phyloP scores from a whole-genome alignment of 2,329 filamentous ascomycete genomes.

The Sporothrix brunneoviolacea region DNA sequence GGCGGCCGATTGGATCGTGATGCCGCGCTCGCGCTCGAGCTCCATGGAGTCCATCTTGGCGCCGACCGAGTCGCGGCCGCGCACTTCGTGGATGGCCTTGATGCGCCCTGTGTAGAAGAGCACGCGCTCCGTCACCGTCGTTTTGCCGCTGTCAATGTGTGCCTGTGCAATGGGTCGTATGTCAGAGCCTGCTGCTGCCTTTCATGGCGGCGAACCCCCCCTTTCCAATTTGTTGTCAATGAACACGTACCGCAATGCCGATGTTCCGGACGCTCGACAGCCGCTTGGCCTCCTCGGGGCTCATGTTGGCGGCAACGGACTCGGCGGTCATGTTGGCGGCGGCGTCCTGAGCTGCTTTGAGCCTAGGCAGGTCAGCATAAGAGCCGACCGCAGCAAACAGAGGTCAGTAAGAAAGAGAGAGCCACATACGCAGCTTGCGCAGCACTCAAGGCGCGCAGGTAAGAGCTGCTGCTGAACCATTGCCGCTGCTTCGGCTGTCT shows the following conservation, averaged over 20 bases:
- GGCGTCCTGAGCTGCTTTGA: constrained; percentile 49
- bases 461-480: constrained; percentile 33
- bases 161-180: constrained; percentile 48
- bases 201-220: too few relatives aligned
- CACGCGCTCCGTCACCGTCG: constrained; percentile 90
- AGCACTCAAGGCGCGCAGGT: constrained; percentile 28
- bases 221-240: constrained; percentile 38
- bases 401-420: neutral
- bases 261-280: constrained; percentile 87
- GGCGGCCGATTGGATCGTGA: constrained; percentile 96
- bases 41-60: constrained; percentile 99
- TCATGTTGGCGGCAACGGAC: constrained; percentile 69
- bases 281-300: constrained; percentile 69
- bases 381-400: too few relatives aligned
- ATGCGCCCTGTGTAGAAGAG: constrained; percentile 98
- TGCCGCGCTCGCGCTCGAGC: constrained; percentile 94
- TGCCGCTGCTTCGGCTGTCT: constrained; percentile 21
- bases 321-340: constrained; percentile 46
- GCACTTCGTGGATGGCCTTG: constrained; percentile 93
- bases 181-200: too few relatives aligned
- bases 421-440: constrained; percentile 34
- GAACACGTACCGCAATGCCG: constrained; percentile 62
- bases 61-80: constrained; percentile 87
- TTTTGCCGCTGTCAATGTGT: constrained; percentile 98
- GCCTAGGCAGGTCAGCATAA: constrained; percentile 22